Evolutionary conservation across 2,329 filamentous ascomycete species (phyloP).

Genomic region (Pseudofabraea citricarpa): DNA sequence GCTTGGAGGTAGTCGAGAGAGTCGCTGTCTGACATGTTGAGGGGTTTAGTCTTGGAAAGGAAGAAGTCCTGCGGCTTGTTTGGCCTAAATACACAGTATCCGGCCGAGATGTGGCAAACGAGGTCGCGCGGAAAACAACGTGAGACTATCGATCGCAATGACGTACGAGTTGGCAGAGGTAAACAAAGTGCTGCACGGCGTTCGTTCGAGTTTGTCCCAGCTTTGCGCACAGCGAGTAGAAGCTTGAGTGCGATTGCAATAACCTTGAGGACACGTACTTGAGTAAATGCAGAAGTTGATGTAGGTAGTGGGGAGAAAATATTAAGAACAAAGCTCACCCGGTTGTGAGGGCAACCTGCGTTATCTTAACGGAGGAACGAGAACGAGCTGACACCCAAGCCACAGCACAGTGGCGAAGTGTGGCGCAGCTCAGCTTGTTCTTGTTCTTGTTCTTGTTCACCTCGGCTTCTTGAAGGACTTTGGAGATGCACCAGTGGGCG

Average conservation of each 20-base stretch:
- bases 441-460: background rate
- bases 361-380: background rate
- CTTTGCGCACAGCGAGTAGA: slow-evolving; percentile 1
- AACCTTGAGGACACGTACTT: background rate
- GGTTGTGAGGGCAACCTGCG: background rate
- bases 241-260: slow-evolving; percentile 1
- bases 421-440: background rate
- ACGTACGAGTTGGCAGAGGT: too few relatives aligned
- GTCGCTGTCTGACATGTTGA: slow-evolving; percentile 59
- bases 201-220: too few relatives aligned
- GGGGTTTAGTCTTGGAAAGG: too few relatives aligned
- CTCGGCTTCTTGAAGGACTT: background rate
- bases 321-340: background rate
- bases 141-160: too few relatives aligned
- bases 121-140: too few relatives aligned
- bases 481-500: too few relatives aligned
- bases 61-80: too few relatives aligned
- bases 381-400: background rate
- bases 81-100: too few relatives aligned
- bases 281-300: background rate
- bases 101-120: too few relatives aligned
- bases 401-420: background rate
- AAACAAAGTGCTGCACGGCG: too few relatives aligned
- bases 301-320: slow-evolving; percentile 3
- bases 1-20: slow-evolving; percentile 75